These are phyloP conservation scores for Trichomonas gallinae DNA, from an alignment of 208 protist species.

Conservation along the genomic window DNA sequence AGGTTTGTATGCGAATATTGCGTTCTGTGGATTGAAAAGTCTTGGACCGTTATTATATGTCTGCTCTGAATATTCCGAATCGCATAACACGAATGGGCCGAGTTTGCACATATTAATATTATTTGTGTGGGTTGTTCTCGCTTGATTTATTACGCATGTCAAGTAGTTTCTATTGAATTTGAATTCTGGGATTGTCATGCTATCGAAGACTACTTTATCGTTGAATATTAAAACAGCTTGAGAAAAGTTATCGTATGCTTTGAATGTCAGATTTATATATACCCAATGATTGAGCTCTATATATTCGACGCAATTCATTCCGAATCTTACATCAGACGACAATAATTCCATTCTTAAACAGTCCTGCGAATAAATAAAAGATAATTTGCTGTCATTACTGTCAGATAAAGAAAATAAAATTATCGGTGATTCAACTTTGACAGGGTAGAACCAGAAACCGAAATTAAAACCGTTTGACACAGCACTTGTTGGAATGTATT, in stretches of 20 bases:
- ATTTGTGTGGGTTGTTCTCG: background rate
- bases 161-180: background rate
- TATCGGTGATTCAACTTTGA: background rate
- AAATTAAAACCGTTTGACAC: background rate
- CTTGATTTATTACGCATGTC: background rate
- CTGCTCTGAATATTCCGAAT: background rate
- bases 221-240: background rate
- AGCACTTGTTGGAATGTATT: background rate
- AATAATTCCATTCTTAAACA: background rate
- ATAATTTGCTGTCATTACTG: background rate
- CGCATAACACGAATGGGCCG: background rate
- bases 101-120: background rate
- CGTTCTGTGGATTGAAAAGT: background rate
- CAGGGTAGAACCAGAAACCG: background rate
- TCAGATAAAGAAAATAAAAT: background rate
- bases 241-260: background rate
- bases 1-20: background rate
- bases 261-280: background rate
- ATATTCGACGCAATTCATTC: background rate
- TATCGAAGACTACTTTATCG: background rate
- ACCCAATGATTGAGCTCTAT: background rate
- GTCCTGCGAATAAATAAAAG: background rate
- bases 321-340: background rate
- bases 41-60: background rate
- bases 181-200: background rate